Evolutionary conservation across 2,329 filamentous ascomycete species (phyloP), one percentile per base, ranked within the genome.

Genomic region (Calycina herbarum): DNA sequence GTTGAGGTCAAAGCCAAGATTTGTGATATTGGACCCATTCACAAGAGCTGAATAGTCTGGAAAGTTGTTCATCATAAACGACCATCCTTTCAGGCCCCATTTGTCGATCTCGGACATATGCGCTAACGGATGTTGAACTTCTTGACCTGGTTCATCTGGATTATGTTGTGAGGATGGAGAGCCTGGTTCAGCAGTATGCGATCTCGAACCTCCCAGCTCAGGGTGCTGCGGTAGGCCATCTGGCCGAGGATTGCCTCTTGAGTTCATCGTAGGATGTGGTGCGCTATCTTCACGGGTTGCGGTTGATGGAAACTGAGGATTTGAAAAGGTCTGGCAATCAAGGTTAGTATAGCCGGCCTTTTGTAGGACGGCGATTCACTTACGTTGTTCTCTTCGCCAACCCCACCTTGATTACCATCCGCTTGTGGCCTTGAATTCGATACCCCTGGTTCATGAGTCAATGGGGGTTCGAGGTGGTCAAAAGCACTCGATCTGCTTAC

Each of bases 1-100:
- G 61, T 77, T 79, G 66, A 89, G 77, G 68, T 89, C 86, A 45
- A 89, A 77, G 11, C 86, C 86, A 45, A 89, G 78, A 10, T 80
- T 78, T 57, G 76, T 79, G 11, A 87, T 83, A 68, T 89, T 86
- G 70, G 88, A 81, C 3, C 87, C 87, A 57, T 82, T 81, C 11
- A 88, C 80, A 72, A 88, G 81, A 3, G 85, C 83, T 62, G 85
- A 85, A 74, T 88, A 89, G 69, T 88, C 85, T 15, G 85, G 83
- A 68, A 84, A 87, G 76, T 85, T 86, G 82, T 89, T 88, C 76
- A 89, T 77, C 38, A 85, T 84, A 64, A 83, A 68, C 31, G 75
- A 81, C 66, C 89, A 78, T 10, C 87, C 87, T 74, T 89, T 89
- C 59, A 89, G 79, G 4, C 87, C 87, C 82, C 83, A 90, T 73